Percentiles rank a stretch among this genome's conserved stretches.
Conservation (phyloP, 371 early-diverging fungal genomes). For the Apophysomyces sp. region DNA sequence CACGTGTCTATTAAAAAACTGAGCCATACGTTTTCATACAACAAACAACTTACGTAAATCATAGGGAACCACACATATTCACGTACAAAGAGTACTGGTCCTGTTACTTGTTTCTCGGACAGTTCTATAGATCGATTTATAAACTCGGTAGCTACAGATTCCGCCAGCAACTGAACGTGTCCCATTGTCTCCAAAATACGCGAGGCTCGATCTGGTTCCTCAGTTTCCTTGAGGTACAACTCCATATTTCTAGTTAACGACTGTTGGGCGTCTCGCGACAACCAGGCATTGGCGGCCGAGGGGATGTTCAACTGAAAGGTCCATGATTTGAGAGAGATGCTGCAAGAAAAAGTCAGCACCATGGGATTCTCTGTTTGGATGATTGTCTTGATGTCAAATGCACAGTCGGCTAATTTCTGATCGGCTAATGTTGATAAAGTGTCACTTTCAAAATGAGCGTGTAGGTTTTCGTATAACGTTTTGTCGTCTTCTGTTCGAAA, state of each 20-base stretch:
- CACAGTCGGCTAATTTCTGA: neutral
- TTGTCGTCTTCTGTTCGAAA: conserved; percentile 5
- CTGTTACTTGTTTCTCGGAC: neutral
- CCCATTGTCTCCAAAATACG: conserved; percentile 29
- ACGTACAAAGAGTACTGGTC: conserved; percentile 24
- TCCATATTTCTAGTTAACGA: conserved; percentile 9
- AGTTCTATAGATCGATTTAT: neutral
- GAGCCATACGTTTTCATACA: too few relatives aligned
- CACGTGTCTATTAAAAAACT: too few relatives aligned
- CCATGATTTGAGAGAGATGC: conserved; percentile 10
- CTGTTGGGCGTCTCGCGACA: conserved; percentile 30
- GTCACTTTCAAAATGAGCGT: neutral
- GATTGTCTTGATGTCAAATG: neutral
- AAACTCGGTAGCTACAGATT: conserved; percentile 8
- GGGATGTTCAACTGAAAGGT: conserved; percentile 13
- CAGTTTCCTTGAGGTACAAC: neutral
- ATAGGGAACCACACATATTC: conserved; percentile 53
- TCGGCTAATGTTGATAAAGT: neutral
- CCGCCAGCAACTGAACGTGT: conserved; percentile 16
- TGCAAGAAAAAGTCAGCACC: conserved; percentile 18
- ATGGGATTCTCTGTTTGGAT: conserved; percentile 25
- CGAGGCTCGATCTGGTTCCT: conserved; percentile 22
- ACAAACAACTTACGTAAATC: conserved; percentile 21
- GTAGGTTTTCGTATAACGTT: neutral
- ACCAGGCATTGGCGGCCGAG: conserved; percentile 25